phyloP scores from a whole-genome alignment of 1,284 basidiomycete genomes.

The Ceratobasidium sp. region DNA sequence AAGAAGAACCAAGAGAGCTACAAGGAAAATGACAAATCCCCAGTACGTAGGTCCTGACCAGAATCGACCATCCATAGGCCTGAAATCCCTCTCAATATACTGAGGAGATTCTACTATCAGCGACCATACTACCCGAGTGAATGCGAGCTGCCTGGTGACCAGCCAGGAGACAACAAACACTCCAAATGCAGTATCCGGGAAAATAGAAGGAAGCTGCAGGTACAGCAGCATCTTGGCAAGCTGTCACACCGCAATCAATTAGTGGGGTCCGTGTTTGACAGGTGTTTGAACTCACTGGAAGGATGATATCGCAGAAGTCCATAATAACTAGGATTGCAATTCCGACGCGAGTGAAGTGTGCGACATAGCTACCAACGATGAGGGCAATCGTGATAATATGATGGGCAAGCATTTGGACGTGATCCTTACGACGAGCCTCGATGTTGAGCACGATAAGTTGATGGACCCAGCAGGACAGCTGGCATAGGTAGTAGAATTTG shows the following conservation, averaged over 20 bases:
- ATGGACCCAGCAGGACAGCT: slow-evolving; percentile 94
- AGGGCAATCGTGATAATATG: slow-evolving; percentile 90
- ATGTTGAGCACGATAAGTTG: slow-evolving; percentile 92
- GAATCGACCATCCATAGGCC: slow-evolving; percentile 68
- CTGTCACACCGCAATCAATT: slow-evolving; percentile 56
- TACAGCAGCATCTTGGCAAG: slow-evolving; percentile 95
- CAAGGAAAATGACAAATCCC: slow-evolving; percentile 68
- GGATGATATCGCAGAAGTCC: slow-evolving; percentile 92
- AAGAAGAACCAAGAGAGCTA: slow-evolving; percentile 76
- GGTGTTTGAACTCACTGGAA: slow-evolving; percentile 75
- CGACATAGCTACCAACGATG: slow-evolving; percentile 80
- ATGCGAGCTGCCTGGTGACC: slow-evolving; percentile 83
- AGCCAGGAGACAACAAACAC: slow-evolving; percentile 91
- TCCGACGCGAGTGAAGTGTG: slow-evolving; percentile 88
- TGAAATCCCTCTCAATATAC: slow-evolving; percentile 67
- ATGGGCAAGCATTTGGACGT: slow-evolving; percentile 95
- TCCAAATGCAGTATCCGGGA: slow-evolving; percentile 82
- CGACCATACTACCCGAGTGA: slow-evolving; percentile 74
- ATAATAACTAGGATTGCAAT: slow-evolving; percentile 89
- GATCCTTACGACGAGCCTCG: slow-evolving; percentile 93
- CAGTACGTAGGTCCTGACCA: slow-evolving; percentile 61
- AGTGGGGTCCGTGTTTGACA: neutral
- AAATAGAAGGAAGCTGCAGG: slow-evolving; percentile 66
- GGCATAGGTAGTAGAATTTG: slow-evolving; percentile 92
- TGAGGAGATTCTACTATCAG: slow-evolving; percentile 62